Percentiles rank a stretch among this genome's conserved stretches.
Conservation (phyloP, 176 grass and related monocot genomes). For the Ampelocalamus luodianensis region DNA sequence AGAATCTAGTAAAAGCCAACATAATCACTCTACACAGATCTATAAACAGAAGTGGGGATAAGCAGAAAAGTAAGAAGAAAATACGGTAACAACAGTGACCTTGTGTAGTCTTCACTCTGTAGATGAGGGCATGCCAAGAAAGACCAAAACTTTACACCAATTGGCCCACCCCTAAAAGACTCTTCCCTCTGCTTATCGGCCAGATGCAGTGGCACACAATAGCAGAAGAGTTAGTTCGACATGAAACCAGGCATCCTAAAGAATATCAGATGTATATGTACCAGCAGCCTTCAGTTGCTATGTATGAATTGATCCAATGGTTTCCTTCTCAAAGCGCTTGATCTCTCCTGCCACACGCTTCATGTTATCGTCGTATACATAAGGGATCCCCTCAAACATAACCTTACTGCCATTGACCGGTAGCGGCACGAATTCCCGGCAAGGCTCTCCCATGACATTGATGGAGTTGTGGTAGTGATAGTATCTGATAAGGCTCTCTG, state of each 20-base stretch:
- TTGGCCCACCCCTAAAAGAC: slow-evolving; percentile 21
- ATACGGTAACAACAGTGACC: not conserved
- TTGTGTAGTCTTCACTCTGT: no score
- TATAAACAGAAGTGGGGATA: slow-evolving; percentile 17
- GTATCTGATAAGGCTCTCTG: slow-evolving; percentile 77
- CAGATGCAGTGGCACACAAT: slow-evolving; percentile 1
- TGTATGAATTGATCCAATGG: slow-evolving; percentile 48
- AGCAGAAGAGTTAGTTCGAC: not conserved
- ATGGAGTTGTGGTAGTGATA: slow-evolving; percentile 92
- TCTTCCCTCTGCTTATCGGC: not conserved
- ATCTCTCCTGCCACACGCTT: slow-evolving; percentile 48
- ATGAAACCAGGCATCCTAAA: slow-evolving; percentile 35
- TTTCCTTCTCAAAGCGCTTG: slow-evolving; percentile 64
- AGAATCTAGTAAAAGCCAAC: slow-evolving; percentile 31
- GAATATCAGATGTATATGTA: slow-evolving; percentile 48
- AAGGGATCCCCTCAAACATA: slow-evolving; percentile 66
- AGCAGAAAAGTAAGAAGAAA: not conserved
- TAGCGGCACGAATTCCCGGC: slow-evolving; percentile 57
- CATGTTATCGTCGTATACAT: slow-evolving; percentile 75
- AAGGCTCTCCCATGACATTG: slow-evolving; percentile 80
- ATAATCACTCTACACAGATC: slow-evolving; percentile 40
- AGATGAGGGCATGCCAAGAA: slow-evolving; percentile 28
- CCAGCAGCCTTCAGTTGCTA: slow-evolving; percentile 26
- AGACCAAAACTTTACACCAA: slow-evolving; percentile 60
- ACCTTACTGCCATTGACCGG: slow-evolving; percentile 45